phyloP scores from a whole-genome alignment of 768 basidiomycete species.

The Tricholoma flavovirens region DNA sequence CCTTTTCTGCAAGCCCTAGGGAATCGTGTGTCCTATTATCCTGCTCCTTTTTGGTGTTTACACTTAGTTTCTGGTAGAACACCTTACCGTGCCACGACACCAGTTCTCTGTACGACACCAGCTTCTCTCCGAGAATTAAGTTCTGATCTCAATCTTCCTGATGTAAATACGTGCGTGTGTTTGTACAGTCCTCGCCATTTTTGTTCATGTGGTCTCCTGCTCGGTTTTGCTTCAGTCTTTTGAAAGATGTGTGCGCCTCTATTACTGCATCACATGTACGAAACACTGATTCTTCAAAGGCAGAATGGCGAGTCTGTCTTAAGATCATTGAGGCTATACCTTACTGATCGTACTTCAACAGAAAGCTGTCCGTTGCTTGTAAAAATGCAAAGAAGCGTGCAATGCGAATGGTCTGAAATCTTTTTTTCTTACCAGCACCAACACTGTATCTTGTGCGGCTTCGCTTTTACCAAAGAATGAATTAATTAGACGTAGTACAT shows the following conservation, averaged over 20 bases:
- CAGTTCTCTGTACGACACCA: neutral
- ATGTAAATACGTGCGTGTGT: neutral
- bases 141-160: neutral
- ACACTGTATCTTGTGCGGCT: neutral
- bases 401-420: neutral
- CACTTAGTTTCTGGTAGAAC: neutral
- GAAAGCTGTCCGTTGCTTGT: neutral
- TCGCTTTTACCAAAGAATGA: neutral
- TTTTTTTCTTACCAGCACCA: neutral
- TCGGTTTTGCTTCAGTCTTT: neutral
- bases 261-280: neutral
- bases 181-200: neutral
- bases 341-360: neutral
- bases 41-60: neutral
- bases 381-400: neutral
- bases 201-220: neutral
- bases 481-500: neutral
- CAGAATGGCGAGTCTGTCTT: neutral
- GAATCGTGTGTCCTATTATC: neutral
- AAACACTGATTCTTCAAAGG: neutral
- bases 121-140: neutral
- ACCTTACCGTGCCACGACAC: neutral
- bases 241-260: neutral
- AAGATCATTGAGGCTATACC: neutral
- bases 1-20: neutral